These are phyloP conservation scores for Phytophthora hibernalis DNA, from an alignment of 352 stramenopile species.

Conservation along the genomic window DNA sequence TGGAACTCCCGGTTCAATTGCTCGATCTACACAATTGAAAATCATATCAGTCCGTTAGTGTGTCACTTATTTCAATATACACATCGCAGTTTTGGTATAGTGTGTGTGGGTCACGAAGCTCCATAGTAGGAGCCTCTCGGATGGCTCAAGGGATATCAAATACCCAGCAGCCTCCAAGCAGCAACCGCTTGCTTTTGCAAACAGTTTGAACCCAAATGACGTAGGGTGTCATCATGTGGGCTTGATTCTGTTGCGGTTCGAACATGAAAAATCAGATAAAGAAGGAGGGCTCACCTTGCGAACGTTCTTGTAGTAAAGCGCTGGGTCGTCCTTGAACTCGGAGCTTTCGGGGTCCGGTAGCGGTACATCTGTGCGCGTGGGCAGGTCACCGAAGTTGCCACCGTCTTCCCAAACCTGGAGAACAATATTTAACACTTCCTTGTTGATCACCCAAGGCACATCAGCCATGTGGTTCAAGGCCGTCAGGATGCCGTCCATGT, in stretches of 20 bases:
- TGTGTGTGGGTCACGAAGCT: conserved; percentile 46
- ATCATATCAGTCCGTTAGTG: conserved; percentile 23
- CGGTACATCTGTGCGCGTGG: conserved; percentile 71
- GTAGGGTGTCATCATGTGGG: conserved; percentile 60
- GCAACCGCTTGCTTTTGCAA: conserved; percentile 71
- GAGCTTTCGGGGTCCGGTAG: conserved; percentile 62
- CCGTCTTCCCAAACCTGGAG: conserved; percentile 92
- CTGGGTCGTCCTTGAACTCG: conserved; percentile 71
- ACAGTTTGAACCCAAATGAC: conserved; percentile 88
- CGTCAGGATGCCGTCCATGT: conserved; percentile 89
- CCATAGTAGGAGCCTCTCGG: conserved; percentile 27
- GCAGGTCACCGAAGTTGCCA: conserved; percentile 94
- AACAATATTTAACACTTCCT: conserved; percentile 92
- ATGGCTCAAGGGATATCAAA: conserved; percentile 23
- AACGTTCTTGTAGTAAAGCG: conserved; percentile 74
- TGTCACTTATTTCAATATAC: not conserved
- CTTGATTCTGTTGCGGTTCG: conserved; percentile 83
- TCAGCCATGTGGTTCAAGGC: conserved; percentile 94
- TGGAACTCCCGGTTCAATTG: conserved; percentile 91
- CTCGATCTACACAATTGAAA: conserved; percentile 58
- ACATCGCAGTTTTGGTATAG: not conserved
- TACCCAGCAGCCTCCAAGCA: conserved; percentile 33
- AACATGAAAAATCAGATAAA: conserved; percentile 23
- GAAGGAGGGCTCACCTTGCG: conserved; percentile 64
- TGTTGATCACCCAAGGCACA: conserved; percentile 96